phyloP scores from a whole-genome alignment of 1,284 basidiomycete species.

The Lignosus rhinocerotis region DNA sequence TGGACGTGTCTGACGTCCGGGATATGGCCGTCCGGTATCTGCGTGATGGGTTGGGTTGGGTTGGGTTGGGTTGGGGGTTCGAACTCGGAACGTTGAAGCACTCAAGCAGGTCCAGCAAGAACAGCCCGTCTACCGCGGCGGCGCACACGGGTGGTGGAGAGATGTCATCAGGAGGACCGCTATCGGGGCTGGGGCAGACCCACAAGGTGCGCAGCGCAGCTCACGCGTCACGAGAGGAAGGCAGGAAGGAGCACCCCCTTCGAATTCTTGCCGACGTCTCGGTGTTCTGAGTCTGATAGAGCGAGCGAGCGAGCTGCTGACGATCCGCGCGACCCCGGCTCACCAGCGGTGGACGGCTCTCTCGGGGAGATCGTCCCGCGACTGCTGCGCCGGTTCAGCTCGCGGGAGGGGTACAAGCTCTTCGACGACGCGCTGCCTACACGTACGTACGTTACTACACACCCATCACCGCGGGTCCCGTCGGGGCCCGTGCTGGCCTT shows the following conservation, averaged over 20 bases:
- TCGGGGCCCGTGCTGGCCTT: background rate
- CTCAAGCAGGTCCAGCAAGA: constrained; percentile 59
- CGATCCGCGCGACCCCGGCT: no score
- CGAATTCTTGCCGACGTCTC: no score
- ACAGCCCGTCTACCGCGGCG: constrained; percentile 53
- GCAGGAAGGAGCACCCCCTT: no score
- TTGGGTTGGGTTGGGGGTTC: background rate
- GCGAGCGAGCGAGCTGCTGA: no score
- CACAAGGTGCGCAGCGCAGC: constrained; percentile 42
- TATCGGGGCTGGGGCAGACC: constrained; percentile 66
- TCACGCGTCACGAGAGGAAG: background rate
- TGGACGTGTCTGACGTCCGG: no score
- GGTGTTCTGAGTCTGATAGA: no score
- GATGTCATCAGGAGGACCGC: constrained; percentile 74
- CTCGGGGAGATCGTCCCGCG: constrained; percentile 52
- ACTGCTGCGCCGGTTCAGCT: constrained; percentile 67
- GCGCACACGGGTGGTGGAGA: constrained; percentile 65
- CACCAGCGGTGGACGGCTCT: constrained; percentile 52
- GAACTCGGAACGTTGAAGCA: constrained; percentile 41
- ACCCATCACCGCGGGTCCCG: background rate
- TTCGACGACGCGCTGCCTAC: constrained; percentile 64
- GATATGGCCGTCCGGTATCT: no score
- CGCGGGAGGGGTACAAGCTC: constrained; percentile 65
- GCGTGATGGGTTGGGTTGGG: background rate
- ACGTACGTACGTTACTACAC: constrained; percentile 42